A percentile compares a stretch with the other conserved stretches of the same genome.
These are phyloP conservation scores for Lichtheimia ornata DNA, from an alignment of 371 early-diverging fungal species.

Conservation along the genomic window DNA sequence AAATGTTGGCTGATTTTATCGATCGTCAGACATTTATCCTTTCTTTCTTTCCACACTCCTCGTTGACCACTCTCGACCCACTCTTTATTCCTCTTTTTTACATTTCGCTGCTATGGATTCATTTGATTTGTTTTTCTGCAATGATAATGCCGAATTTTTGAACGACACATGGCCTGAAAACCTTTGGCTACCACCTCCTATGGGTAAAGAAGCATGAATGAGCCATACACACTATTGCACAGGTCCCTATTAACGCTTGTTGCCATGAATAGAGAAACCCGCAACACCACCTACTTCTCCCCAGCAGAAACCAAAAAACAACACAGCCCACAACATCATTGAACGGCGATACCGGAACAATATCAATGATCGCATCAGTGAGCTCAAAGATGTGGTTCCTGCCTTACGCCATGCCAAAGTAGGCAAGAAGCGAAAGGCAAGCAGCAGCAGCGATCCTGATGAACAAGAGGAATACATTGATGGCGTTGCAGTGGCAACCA, in stretches of 20 bases:
- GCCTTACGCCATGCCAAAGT: constrained; percentile 63
- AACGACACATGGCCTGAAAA: not conserved
- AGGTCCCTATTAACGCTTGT: not conserved
- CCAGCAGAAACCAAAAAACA: constrained; percentile 52
- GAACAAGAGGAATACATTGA: constrained; percentile 54
- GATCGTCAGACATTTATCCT: constrained; percentile 1
- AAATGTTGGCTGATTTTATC: constrained; percentile 4
- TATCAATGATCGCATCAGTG: constrained; percentile 84
- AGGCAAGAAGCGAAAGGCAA: constrained; percentile 41
- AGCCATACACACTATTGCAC: not conserved
- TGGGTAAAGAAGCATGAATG: not conserved
- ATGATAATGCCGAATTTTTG: not conserved
- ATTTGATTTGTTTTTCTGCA: not conserved
- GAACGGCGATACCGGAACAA: constrained; percentile 88
- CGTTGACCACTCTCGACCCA: not conserved
- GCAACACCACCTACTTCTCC: not conserved
- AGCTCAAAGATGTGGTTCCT: constrained; percentile 76
- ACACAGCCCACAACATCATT: constrained; percentile 82
- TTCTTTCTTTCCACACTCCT: not conserved
- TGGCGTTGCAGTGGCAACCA: constrained; percentile 62
- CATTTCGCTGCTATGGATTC: not conserved
- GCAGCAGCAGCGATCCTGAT: constrained; percentile 39
- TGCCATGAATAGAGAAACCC: not conserved
- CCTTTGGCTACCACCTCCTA: constrained; percentile 2
- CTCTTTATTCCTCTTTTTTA: not conserved